Percentiles rank a stretch among this genome's conserved stretches.
Conservation (phyloP, 1,139 yeast species). For the Blastobotrys malaysiensis region DNA sequence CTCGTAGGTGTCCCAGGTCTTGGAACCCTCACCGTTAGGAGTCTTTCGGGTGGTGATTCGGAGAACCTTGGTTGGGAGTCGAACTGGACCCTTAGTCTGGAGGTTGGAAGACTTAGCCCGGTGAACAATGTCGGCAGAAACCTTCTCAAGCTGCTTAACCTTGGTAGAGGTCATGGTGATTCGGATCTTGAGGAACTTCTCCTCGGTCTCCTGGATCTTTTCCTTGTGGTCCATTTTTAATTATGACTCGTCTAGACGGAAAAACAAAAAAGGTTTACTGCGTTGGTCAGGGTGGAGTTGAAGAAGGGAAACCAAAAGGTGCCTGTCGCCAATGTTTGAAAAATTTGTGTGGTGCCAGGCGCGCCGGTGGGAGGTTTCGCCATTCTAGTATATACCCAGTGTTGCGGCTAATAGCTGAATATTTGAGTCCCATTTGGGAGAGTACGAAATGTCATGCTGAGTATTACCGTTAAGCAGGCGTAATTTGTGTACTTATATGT, state of each 20-base stretch:
- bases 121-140: conserved; percentile 79
- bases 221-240: conserved; percentile 37
- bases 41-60: conserved; percentile 99
- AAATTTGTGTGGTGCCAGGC: conserved; percentile 2
- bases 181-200: conserved; percentile 94
- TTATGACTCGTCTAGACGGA: conserved; percentile 14
- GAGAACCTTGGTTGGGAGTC: conserved; percentile 99
- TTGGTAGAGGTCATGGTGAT: conserved; percentile 98
- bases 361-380: background rate
- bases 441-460: background rate
- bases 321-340: conserved; percentile 1
- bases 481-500: background rate
- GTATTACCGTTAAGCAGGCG: background rate
- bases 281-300: conserved; percentile 3
- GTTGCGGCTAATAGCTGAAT: background rate
- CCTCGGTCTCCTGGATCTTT: conserved; percentile 79
- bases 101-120: conserved; percentile 81
- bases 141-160: conserved; percentile 95
- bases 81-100: conserved; percentile 87
- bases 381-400: background rate
- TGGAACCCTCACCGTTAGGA: conserved; percentile 99
- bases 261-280: conserved; percentile 5
- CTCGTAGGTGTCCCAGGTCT: conserved; percentile 99
- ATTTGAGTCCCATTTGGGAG: background rate
- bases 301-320: conserved; percentile 3